Evolutionary conservation across 1,284 basidiomycete species (phyloP).

Genomic region (Apiotrichum gracile): DNA sequence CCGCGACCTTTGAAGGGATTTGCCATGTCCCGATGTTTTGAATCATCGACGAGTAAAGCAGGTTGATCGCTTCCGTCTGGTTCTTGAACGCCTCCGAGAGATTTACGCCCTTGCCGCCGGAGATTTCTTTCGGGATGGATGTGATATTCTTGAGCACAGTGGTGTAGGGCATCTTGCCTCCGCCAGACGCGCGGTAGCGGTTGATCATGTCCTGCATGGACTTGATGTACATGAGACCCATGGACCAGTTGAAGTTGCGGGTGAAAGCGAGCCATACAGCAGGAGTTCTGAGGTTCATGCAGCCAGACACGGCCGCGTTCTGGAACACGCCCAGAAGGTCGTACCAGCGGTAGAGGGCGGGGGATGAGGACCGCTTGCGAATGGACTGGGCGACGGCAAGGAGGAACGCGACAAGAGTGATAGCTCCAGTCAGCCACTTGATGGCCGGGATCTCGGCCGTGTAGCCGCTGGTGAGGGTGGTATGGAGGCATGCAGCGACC

Average conservation of each 20-base stretch:
- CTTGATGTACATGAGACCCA: constrained; percentile 68
- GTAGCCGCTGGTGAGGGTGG: constrained; percentile 86
- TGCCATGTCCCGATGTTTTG: no score
- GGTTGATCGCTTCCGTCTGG: no score
- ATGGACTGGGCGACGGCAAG: constrained; percentile 63
- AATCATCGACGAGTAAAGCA: no score
- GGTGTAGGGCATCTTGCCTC: constrained; percentile 62
- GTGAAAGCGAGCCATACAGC: constrained; percentile 71
- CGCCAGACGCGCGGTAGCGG: constrained; percentile 71
- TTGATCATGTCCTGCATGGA: constrained; percentile 72
- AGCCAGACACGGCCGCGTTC: constrained; percentile 64
- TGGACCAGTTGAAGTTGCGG: constrained; percentile 81
- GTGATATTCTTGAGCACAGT: constrained; percentile 68
- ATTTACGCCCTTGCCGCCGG: neutral
- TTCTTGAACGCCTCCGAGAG: no score
- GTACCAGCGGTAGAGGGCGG: constrained; percentile 58
- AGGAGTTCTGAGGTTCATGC: constrained; percentile 83
- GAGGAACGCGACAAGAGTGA: constrained; percentile 63
- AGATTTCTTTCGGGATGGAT: constrained; percentile 55
- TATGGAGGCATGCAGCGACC: constrained; percentile 80
- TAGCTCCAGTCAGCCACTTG: constrained; percentile 66
- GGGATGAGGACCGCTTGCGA: constrained; percentile 45
- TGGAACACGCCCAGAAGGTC: constrained; percentile 79
- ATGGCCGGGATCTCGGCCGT: constrained; percentile 69
- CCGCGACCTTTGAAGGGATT: no score